A percentile compares a stretch with the other conserved stretches of the same genome.
Evolutionary conservation across 2,329 filamentous ascomycete species (phyloP).

Genomic region (Lojkania enalia): DNA sequence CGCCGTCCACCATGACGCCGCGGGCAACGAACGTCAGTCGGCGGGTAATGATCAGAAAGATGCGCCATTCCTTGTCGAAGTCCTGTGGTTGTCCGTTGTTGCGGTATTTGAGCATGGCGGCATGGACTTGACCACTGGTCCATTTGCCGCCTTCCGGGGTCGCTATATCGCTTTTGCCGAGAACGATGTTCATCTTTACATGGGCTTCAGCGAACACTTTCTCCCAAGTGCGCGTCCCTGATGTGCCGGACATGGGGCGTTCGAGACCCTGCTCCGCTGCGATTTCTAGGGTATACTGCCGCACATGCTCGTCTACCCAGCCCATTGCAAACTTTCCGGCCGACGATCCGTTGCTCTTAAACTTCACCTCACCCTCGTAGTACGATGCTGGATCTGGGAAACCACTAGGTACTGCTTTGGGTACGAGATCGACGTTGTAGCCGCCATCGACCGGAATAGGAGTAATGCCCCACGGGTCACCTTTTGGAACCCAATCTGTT

Average conservation of each 20-base stretch:
- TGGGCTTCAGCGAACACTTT: conserved; percentile 5
- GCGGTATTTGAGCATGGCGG: conserved; percentile 10
- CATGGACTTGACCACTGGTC: conserved; percentile 10
- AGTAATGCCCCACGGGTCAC: neutral
- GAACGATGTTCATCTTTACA: conserved; percentile 7
- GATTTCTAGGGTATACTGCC: conserved; percentile 10
- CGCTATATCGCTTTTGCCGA: conserved; percentile 10
- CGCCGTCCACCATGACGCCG: conserved; percentile 11
- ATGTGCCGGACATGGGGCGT: conserved; percentile 1
- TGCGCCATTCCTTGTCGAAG: conserved; percentile 13
- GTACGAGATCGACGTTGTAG: conserved; percentile 5
- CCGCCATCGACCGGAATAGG: conserved; percentile 4
- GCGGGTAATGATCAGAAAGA: conserved; percentile 6
- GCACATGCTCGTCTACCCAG: conserved; percentile 9
- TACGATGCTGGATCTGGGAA: conserved; percentile 9
- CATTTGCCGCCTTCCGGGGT: conserved; percentile 6
- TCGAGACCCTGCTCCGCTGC: conserved; percentile 4
- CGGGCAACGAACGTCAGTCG: neutral
- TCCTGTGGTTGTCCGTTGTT: conserved; percentile 4
- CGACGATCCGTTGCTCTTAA: neutral
- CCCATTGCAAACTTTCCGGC: conserved; percentile 13
- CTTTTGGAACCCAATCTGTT: conserved; percentile 5
- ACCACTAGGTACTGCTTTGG: conserved; percentile 4
- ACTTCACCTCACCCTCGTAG: conserved; percentile 8
- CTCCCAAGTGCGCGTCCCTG: conserved; percentile 8